Percentiles rank a stretch among this genome's conserved stretches.
Evolutionary conservation across 805 yeast species (phyloP).

Genomic region (Clavispora carvajalis): DNA sequence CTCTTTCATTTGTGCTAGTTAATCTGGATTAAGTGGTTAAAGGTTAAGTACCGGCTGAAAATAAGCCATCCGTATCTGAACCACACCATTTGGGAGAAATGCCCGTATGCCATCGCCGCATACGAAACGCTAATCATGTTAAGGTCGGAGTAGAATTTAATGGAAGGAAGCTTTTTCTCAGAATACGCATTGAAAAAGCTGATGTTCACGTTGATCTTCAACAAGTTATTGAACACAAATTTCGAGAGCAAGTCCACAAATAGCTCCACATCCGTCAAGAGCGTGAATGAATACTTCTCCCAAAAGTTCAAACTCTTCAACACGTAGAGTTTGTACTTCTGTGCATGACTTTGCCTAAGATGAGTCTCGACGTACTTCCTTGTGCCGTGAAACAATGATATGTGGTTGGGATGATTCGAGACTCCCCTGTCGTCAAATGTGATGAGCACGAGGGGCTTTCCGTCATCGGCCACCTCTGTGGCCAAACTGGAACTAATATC

Average conservation of each 20-base stretch:
- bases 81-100: conserved; percentile 91
- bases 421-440: conserved; percentile 84
- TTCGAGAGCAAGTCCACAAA: conserved; percentile 34
- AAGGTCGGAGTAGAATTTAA: conserved; percentile 30
- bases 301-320: conserved; percentile 33
- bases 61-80: conserved; percentile 85
- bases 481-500: conserved; percentile 37
- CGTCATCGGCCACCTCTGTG: conserved; percentile 17
- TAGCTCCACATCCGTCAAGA: conserved; percentile 38
- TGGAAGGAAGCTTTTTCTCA: conserved; percentile 17
- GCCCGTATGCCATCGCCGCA: conserved; percentile 77
- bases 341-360: conserved; percentile 1
- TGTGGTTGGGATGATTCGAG: conserved; percentile 86
- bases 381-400: conserved; percentile 52
- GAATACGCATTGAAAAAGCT: conserved; percentile 27
- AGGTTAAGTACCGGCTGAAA: conserved; percentile 69
- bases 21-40: conserved; percentile 54
- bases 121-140: conserved; percentile 40
- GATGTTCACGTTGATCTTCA: conserved; percentile 32
- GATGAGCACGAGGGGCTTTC: conserved; percentile 37
- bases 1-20: conserved; percentile 2
- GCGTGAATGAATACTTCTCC: conserved; percentile 47
- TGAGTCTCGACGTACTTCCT: conserved; percentile 23
- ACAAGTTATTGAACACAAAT: conserved; percentile 23
- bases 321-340: conserved; percentile 18